Conservation (phyloP, 306 rosid genomes). For the Aeschynomene evenia region DNA sequence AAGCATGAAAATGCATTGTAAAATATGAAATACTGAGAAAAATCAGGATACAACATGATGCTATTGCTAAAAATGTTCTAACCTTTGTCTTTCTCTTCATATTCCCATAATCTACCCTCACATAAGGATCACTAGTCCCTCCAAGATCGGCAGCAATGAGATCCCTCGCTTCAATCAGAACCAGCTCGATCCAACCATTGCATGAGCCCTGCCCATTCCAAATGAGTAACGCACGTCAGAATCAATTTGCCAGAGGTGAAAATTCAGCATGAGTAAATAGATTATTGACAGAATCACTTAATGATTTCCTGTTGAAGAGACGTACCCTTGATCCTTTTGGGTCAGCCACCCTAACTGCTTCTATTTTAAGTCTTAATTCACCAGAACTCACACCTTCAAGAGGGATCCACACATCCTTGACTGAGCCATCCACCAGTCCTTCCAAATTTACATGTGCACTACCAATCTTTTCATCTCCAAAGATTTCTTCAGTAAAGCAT, state of each 20-base stretch:
- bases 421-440: slow-evolving; percentile 54
- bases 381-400: slow-evolving; percentile 74
- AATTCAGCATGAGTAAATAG: slow-evolving; percentile 1
- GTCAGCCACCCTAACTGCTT: slow-evolving; percentile 54
- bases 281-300: not conserved
- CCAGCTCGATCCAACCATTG: slow-evolving; percentile 74
- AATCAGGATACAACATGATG: not conserved
- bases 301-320: not conserved
- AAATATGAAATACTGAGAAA: too few species aligned
- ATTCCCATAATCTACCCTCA: slow-evolving; percentile 66
- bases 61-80: not conserved
- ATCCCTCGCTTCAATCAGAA: slow-evolving; percentile 62
- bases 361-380: slow-evolving; percentile 65
- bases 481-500: slow-evolving; percentile 56
- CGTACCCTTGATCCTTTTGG: slow-evolving; percentile 59
- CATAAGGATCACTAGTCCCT: slow-evolving; percentile 81
- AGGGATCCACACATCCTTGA: slow-evolving; percentile 72
- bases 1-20: not conserved
- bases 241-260: not conserved
- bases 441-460: slow-evolving; percentile 72
- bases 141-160: slow-evolving; percentile 75
- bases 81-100: slow-evolving; percentile 75
- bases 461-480: slow-evolving; percentile 63
- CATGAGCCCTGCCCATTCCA: slow-evolving; percentile 46
- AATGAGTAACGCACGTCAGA: not conserved